phyloP scores from a whole-genome alignment of 176 grass and related monocot genomes.

The Thalia dealbata region DNA sequence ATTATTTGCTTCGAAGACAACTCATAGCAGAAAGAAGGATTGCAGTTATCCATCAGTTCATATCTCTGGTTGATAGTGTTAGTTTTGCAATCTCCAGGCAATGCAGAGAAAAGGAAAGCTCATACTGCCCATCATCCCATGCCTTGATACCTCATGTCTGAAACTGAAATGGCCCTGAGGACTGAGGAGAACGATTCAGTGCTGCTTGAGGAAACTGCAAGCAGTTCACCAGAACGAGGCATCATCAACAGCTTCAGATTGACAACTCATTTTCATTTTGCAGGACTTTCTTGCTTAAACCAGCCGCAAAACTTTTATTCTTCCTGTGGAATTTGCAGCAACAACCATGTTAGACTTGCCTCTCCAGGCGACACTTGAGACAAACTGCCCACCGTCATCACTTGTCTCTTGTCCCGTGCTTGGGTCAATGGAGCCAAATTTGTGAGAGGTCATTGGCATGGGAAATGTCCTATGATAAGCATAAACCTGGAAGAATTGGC shows the following conservation, averaged over 20 bases:
- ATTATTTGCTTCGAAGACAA: not conserved
- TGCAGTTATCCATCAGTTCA: not conserved
- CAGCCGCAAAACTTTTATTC: constrained; percentile 92
- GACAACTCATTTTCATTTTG: not conserved
- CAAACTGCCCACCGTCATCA: constrained; percentile 69
- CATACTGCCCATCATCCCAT: not conserved
- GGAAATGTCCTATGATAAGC: constrained; percentile 88
- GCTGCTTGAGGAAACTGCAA: not conserved
- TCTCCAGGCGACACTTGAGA: constrained; percentile 92
- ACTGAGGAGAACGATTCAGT: not conserved
- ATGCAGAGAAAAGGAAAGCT: not conserved
- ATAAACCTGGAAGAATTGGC: constrained; percentile 63
- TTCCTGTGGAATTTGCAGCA: constrained; percentile 80
- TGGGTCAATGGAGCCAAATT: constrained; percentile 79
- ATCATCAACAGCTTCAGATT: not conserved
- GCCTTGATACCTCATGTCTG: not conserved
- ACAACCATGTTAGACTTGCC: constrained; percentile 88
- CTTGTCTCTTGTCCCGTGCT: constrained; percentile 80
- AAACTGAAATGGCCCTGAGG: not conserved
- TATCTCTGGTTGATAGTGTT: not conserved
- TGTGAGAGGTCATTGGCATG: constrained; percentile 91
- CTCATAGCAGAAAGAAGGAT: not conserved
- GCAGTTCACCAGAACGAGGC: not conserved
- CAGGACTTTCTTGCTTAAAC: constrained; percentile 29
- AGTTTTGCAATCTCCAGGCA: not conserved